Evolutionary conservation across 2,329 filamentous ascomycete genomes (phyloP), one percentile per base, ranked within the genome.

Genomic region (Rhynchosporium secalis): DNA sequence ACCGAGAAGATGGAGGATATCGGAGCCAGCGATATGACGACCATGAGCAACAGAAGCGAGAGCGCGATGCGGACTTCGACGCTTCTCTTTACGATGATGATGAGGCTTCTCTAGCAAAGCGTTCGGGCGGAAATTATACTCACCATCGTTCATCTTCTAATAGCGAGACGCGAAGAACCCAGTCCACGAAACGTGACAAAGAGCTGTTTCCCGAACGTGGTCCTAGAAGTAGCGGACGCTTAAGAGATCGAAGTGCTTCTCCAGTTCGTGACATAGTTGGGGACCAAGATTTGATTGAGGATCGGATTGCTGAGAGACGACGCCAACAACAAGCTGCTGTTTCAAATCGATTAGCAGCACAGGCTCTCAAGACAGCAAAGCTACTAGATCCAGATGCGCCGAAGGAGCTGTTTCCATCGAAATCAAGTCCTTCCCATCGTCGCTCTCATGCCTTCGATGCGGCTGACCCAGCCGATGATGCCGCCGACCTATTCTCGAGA

Each of bases 1-100:
- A 87, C 31, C 80, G 85, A 29, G 85, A 82, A 36, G 72, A 74
- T 61, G 70, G 74, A 28, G 75, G 77, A 26, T 78, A 79, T 66
- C 76, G 77, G 49, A 77, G 77, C 60, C 71, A 72, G 62, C 75
- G 77, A 54, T 80, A 80, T 56, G 78, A 80, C 52, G 78, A 77
- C 48, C 69, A 73, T 4, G 78, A 76, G 70, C 78, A 74, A 65
- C 71, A 74, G 38, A 74, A 76, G 58, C 72, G 74, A 15, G 81
- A 84, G 4, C 79, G 82, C 41, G 78, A 83, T 41, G 78, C 80
- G 63, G 76, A 78, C 0, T 94, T 92, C 69, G 86, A 90, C 70
- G 89, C 87, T 41, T 90, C 85, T 71, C 89, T 96, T 80, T 96
- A 96, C 75, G 92, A 95, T 67, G 92, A 96, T 70, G 83, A 84